Base-by-base conservation (phyloP, 495 filamentous ascomycete species). In the Tuber brumale region DNA sequence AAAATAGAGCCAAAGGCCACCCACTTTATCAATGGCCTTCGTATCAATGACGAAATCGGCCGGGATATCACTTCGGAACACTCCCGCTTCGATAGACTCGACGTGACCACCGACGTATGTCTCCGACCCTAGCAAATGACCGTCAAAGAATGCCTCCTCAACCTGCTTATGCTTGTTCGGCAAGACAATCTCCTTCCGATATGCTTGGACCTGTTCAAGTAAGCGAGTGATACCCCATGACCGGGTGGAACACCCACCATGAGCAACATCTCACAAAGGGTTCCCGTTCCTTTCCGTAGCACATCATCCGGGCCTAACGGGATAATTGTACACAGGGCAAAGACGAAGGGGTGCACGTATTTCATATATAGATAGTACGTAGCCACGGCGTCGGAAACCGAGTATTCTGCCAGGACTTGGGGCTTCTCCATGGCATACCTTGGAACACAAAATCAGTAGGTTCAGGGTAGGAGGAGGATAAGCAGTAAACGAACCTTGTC, bases 301-400 rank as follows among this genome's bases (percentile, higher is more conserved):
- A 94, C 93, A 83, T 97, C 94, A 82, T 99, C 94, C 23, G 94
- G 92, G 43, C 93, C 94, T 2, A 99, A 87, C 0, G 95, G 95
- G 83, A 99, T 88, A 85, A 99, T 97, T 0, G 94, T 99, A 85
- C 95, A 98, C 0, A 99, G 87, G 0, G 95, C 97, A 87, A 98
- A 99, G 84, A 99, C 95, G 86, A 99, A 99, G 2, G 95, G 95
- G 83, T 99, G 95, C 35, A 99, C 93, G 84, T 99, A 99, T 92
- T 99, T 99, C 95, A 98, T 99, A 86, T 99, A 99, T 69, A 99
- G 88, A 82, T 99, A 99, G 84, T 98, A 99, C 3, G 95, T 99
- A 4, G 95, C 95, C 31, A 99, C 95, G 43, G 95, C 95, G 89
- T 99, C 95, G 79, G 95, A 99, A 69, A 99, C 95, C 0, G 95